Base-by-base conservation (phyloP, 495 filamentous ascomycete species). In the Lophiostoma macrostomum region DNA sequence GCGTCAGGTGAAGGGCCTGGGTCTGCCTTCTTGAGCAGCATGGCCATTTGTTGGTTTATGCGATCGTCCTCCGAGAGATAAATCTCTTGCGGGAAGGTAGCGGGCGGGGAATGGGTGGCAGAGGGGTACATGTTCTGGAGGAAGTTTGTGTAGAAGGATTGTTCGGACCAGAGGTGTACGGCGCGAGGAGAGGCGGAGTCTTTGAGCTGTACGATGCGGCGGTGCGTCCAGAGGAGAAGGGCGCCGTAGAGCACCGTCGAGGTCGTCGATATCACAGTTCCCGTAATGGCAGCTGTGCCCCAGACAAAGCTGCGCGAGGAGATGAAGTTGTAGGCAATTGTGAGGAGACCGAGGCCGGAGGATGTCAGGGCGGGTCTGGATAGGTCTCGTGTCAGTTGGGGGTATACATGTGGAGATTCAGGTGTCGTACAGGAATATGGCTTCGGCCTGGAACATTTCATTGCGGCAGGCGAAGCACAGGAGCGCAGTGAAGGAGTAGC, bases 251-350 rank as follows among this genome's bases (percentile, higher is more conserved):
- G 39, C 39, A 69, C 27, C 10, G 64, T 66, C n/a, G 52, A 60
- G 29, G 57, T 28, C n/a, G 54, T 32, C 37, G 66, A 41, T 16
- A 65, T 59, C 19, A 64, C 58, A 19, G 59, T 63, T 38, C 54
- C 30, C 12, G 64, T 52, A 19, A 67, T 56, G 28, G 68, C 64
- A 18, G 59, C 66, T 5, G 58, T 60, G 24, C 41, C 58, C 63
- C 63, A 72, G 1, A 14, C 36, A 50, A 60, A 65, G 40, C 58
- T 38, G 20, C 36, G 32, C 49, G 58, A 64, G 29, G 63, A 64
- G 20, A 68, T 42, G 61, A 72, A 70, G 54, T 61, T 58, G 62
- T 72, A 72, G 50, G 69, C 56, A 23, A 69, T 52, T 10, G 66
- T 67, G 50, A 72, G 61, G 25, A 72, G 60, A 34, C 69, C 69